Evolutionary conservation across 495 filamentous ascomycete genomes (phyloP), one percentile per base, ranked within the genome.

Genomic region (Cercophora samala): DNA sequence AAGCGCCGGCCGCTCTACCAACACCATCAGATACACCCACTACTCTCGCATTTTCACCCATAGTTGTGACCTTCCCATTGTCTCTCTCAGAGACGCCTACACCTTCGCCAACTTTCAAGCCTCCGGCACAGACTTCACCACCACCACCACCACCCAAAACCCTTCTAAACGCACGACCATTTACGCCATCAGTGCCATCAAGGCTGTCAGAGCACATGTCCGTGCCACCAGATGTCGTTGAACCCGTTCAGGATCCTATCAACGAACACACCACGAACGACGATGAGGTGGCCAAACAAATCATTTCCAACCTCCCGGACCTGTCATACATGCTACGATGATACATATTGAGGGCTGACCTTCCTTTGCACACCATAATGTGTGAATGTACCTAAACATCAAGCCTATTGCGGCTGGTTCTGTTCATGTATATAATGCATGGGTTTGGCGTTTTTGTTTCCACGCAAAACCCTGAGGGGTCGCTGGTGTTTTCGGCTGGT

Each of bases 251-350:
- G 8, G 37, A 46, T 13, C 13, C 37, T 13, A 46, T 46, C 37
- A 8, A 46, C 15, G 37, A 46, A 11, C 37, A 11, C 2, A 46
- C 37, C 13, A 46, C 37, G 37, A 46, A 13, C 11, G 37, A 46
- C 5, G 61, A 69, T 1, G 51, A 67, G 21, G n/a, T 58, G 29
- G 71, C 64, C 3, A 29, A 54, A 6, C 54, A 60, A 69, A 70
- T 85, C 32, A 67, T 85, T 21, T 72, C 72, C 58, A 75, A 75
- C 32, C 68, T 86, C 32, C 83, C 84, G 2, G 80, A 86, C 69
- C 68, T 86, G 5, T 83, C 83, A 13, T 86, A 85, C 66, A 86
- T 86, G 84, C 64, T 86, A 18, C 75, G 77, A 52, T 80, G 60
- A 67, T 21, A 13, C 61, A 84, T 84, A 79, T 51, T 84, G 19